phyloP scores from a whole-genome alignment of 2,329 filamentous ascomycete genomes.

The Corinectria fuckeliana region DNA sequence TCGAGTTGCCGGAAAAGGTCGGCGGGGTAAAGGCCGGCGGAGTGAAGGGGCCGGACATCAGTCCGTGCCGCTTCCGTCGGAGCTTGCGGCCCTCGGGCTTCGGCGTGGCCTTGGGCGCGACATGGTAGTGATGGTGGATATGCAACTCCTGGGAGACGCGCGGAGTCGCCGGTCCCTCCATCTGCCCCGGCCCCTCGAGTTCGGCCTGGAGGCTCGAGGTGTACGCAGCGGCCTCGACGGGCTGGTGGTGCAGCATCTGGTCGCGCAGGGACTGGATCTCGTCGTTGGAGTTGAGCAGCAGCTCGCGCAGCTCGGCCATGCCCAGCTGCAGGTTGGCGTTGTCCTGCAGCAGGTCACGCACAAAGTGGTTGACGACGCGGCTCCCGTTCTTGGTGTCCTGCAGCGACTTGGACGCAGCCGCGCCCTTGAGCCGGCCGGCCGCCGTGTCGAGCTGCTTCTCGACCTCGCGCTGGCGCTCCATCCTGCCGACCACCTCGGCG shows the following conservation, averaged over 20 bases:
- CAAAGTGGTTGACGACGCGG: constrained; percentile 90
- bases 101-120: constrained; percentile 65
- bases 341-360: constrained; percentile 92
- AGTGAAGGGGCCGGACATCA: constrained; percentile 68
- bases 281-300: constrained; percentile 90
- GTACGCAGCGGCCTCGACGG: constrained; percentile 53
- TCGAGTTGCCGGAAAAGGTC: constrained; percentile 47
- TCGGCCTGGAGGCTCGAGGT: constrained; percentile 73
- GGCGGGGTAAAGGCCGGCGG: constrained; percentile 68
- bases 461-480: constrained; percentile 83
- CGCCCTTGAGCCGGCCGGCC: constrained; percentile 80
- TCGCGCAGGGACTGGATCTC: constrained; percentile 89
- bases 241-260: constrained; percentile 81
- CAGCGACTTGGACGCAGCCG: constrained; percentile 73
- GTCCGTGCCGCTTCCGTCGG: constrained; percentile 74
- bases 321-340: constrained; percentile 93
- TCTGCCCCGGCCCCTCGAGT: constrained; percentile 55
- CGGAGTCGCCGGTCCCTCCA: constrained; percentile 42
- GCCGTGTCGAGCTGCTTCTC: constrained; percentile 83
- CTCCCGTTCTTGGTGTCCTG: constrained; percentile 64
- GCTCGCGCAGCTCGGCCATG: constrained; percentile 87
- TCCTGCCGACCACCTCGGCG: constrained; percentile 77
- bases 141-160: constrained; percentile 75
- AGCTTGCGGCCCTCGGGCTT: constrained; percentile 67
- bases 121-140: constrained; percentile 94